Base-by-base conservation (phyloP, 352 stramenopile species). In the Pythium vanterpoolii region DNA sequence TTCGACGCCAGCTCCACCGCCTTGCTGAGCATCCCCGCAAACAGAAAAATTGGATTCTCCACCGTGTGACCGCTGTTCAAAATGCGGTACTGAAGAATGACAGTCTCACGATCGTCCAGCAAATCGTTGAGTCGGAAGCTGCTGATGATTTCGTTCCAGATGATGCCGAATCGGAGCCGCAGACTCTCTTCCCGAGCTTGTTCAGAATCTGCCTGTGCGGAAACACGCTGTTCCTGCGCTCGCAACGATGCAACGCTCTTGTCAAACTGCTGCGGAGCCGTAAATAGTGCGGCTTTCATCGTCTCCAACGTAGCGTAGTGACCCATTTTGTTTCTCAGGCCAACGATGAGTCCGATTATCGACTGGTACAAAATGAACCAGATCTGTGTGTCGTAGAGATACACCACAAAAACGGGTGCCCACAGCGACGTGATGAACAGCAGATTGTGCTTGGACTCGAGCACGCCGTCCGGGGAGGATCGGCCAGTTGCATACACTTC, bases 91-190 rank as follows among this genome's bases (percentile, higher is more conserved):
- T 96, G 86, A 38, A 96, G 65, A 59, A 96, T 93, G 1, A 85
- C 85, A 10, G 84, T 93, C 63, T 96, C 84, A 30, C 86, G 77
- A 57, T 96, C 85, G 50, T 96, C 86, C 30, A 96, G 66, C 47
- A 96, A 71, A 64, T 96, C 86, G 1, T 83, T 91, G 44, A 96
- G 59, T n/a, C 86, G 84, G 56, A 93, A 96, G 65, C 86, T 93
- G 72, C 85, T 96, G 14, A 96, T 73, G 56, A 93, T 91, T 49
- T 94, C 86, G 43, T 96, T 96, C 86, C 86, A 96, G 5, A 96
- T 85, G 1, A 96, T 84, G 2, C 81, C 83, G 46, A 96, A 96
- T 18, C 86, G 84, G 38, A 94, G 56, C 2, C 72, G 79, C 16
- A 90, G 68, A 36, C 83, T 77, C 46, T 90, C 80, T 19, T 64